A percentile compares a stretch with the other conserved stretches of the same genome.
Conservation (phyloP, 2,329 filamentous ascomycete species). For the Eurotiales sp. region DNA sequence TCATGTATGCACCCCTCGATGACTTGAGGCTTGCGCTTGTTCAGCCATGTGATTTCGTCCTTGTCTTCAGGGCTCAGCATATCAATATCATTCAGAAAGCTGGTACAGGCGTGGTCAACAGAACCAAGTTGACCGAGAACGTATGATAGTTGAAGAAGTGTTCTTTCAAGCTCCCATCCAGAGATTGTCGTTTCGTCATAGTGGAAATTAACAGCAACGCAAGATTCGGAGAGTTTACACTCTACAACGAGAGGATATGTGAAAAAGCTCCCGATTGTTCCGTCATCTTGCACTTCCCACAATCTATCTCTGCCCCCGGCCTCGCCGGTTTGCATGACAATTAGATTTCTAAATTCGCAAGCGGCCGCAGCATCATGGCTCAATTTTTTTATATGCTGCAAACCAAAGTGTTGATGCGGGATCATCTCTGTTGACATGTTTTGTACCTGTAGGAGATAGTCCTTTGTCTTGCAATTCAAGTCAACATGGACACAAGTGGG, state of each 20-base stretch:
- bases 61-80: slow-evolving; percentile 33
- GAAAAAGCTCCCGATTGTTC: slow-evolving; percentile 55
- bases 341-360: slow-evolving; percentile 46
- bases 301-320: slow-evolving; percentile 22
- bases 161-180: slow-evolving; percentile 50
- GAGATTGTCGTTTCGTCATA: slow-evolving; percentile 61
- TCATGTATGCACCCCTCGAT: slow-evolving; percentile 14
- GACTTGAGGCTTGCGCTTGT: slow-evolving; percentile 7
- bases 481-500: slow-evolving; percentile 38
- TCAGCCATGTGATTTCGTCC: slow-evolving; percentile 23
- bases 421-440: slow-evolving; percentile 56
- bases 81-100: slow-evolving; percentile 2
- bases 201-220: slow-evolving; percentile 59
- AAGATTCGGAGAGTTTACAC: slow-evolving; percentile 53
- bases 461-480: slow-evolving; percentile 31
- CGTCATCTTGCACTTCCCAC: slow-evolving; percentile 41
- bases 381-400: slow-evolving; percentile 52
- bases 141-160: slow-evolving; percentile 50
- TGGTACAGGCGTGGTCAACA: slow-evolving; percentile 19
- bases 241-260: slow-evolving; percentile 63
- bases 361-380: slow-evolving; percentile 45
- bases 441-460: slow-evolving; percentile 57
- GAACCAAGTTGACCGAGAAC: slow-evolving; percentile 33
- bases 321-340: slow-evolving; percentile 40
- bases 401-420: slow-evolving; percentile 61